Evolutionary conservation across 169 alveolate genomes (phyloP).

Genomic region (Cryptosporidium bovis): DNA sequence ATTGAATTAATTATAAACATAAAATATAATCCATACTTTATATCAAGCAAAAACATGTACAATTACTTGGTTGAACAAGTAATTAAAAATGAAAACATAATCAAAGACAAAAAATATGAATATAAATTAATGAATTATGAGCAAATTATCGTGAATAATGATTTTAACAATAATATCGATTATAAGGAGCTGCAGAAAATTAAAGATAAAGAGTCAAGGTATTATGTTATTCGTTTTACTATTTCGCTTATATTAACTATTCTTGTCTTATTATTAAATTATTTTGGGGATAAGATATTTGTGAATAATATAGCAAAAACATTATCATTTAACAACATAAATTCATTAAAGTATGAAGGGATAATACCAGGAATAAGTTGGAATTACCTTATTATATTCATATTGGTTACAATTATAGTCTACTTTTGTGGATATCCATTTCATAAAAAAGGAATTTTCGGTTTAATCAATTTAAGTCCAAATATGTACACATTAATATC

Average conservation of each 20-base stretch:
- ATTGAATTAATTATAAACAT: slow-evolving; percentile 15
- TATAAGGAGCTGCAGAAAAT: slow-evolving; percentile 10
- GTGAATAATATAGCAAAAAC: slow-evolving; percentile 24
- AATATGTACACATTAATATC: slow-evolving; percentile 53
- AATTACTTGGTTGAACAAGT: slow-evolving; percentile 40
- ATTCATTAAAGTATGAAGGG: slow-evolving; percentile 13
- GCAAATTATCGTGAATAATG: slow-evolving; percentile 12
- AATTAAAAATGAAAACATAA: background rate
- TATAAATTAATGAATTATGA: slow-evolving; percentile 19
- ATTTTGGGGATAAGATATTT: slow-evolving; percentile 27
- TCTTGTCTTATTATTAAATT: slow-evolving; percentile 17
- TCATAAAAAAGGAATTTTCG: slow-evolving; percentile 34
- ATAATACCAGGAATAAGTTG: slow-evolving; percentile 53
- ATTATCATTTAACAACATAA: background rate
- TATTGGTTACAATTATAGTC: slow-evolving; percentile 36
- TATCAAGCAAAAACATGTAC: slow-evolving; percentile 23
- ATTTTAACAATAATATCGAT: slow-evolving; percentile 6
- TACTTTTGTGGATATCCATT: slow-evolving; percentile 57
- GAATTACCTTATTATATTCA: slow-evolving; percentile 20
- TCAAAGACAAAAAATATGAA: background rate
- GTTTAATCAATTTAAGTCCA: slow-evolving; percentile 26
- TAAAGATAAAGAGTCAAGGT: slow-evolving; percentile 38
- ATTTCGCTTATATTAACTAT: slow-evolving; percentile 33
- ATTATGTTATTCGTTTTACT: slow-evolving; percentile 26
- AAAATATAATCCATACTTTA: slow-evolving; percentile 57